Base-by-base conservation (phyloP, 2,329 filamentous ascomycete genomes). In the Phaeosphaeria sp. region DNA sequence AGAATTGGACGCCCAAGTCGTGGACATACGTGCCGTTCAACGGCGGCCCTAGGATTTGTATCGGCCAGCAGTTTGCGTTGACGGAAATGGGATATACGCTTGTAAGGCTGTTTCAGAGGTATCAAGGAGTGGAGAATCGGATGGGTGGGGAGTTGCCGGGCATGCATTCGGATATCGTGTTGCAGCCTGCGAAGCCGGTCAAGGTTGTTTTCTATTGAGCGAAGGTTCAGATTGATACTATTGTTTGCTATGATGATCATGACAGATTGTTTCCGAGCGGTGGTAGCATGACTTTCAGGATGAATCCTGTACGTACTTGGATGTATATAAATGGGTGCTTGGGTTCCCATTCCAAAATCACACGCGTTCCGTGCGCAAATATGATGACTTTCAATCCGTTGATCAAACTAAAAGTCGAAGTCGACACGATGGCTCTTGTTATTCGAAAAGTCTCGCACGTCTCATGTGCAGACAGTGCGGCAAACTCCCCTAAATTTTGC, bases 1-100 rank as follows among this genome's bases (percentile, higher is more conserved):
- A 82, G 15, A 60, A 59, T 0, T 84, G 82, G 82, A 81, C 78
- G 6, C 82, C 82, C 0, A 81, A 80, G 61, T 64, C 67, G 13
- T 85, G 82, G 82, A 80, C 79, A 1, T 82, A 76, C 47, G 73
- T 82, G 2, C 81, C 81, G 0, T 83, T 83, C 63, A 82, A 82
- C 50, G 81, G 80, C 3, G 80, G 81, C 0, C 80, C 81, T 3
- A 62, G 81, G 1, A 82, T 83, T n/a, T 83, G 81, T 56, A 79
- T 83, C 36, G 81, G 81, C 0, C 81, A 83, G 72, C 80, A 83
- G 56, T 83, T 83, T 61, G 81, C 81, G 13, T 69, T 83, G 23
- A 83, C 80, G 0, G 81, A 83, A 63, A 80, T 83, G 78, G 80
- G 72, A 2, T 83, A 83, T 57, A 82, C 80, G 7, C 68, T 81